Evolutionary conservation across 495 filamentous ascomycete genomes (phyloP).

Genomic region (Aspergillus egyptiacus): DNA sequence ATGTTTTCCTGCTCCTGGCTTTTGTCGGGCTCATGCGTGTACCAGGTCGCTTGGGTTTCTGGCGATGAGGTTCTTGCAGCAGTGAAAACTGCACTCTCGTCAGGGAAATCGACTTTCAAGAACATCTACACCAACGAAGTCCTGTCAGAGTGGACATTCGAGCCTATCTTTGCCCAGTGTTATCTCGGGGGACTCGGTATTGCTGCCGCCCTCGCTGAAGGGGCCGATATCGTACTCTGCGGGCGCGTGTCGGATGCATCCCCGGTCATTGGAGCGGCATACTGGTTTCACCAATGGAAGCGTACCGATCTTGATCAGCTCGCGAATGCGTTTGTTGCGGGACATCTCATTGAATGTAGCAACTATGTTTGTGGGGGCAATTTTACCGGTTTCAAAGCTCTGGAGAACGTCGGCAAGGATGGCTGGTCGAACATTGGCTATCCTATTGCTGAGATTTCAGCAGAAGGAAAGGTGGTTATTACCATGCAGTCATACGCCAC

Average conservation of each 20-base stretch:
- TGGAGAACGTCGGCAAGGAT: constrained; percentile 26
- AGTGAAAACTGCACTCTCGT: constrained; percentile 32
- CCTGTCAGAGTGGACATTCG: constrained; percentile 44
- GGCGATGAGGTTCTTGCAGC: constrained; percentile 48
- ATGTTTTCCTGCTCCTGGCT: not conserved
- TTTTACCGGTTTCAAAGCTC: constrained; percentile 49
- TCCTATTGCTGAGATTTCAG: constrained; percentile 53
- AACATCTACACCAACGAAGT: constrained; percentile 48
- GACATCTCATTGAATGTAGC: constrained; percentile 53
- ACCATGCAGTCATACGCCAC: constrained; percentile 35
- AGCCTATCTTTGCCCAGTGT: constrained; percentile 50
- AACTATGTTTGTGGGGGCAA: constrained; percentile 53
- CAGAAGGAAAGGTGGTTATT: constrained; percentile 42
- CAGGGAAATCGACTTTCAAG: constrained; percentile 36
- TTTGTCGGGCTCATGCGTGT: not conserved
- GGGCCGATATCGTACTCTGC: constrained; percentile 54
- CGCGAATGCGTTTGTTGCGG: constrained; percentile 48
- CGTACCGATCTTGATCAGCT: constrained; percentile 41
- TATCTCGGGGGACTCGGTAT: constrained; percentile 51
- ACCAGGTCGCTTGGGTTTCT: constrained; percentile 42
- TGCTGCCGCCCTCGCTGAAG: constrained; percentile 40
- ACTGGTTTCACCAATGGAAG: constrained; percentile 46
- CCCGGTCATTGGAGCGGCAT: constrained; percentile 46
- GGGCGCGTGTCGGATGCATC: constrained; percentile 52
- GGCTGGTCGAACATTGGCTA: constrained; percentile 48